Evolutionary conservation across 768 basidiomycete species (phyloP), one percentile per base, ranked within the genome.

Genomic region (Paxillus ammoniavirescens): DNA sequence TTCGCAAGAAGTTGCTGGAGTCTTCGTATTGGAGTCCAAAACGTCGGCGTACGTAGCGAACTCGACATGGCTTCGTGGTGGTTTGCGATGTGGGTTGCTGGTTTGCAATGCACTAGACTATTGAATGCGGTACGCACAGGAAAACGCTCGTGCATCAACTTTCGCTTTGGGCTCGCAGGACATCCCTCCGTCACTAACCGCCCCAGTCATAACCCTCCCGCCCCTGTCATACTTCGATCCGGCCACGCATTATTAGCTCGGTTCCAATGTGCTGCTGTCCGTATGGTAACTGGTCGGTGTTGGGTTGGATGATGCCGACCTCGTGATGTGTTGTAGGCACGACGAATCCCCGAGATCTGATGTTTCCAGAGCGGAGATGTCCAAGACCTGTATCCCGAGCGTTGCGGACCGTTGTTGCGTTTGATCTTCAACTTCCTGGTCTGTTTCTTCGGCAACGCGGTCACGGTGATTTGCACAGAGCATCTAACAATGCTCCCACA

Each of bases 41-140:
- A 75, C 74, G 78, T 71, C 70, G 74, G 70, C 67, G 69, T 59
- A 70, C 79, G 77, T 79, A 75, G 73, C 74, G 66, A 80, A 79
- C 78, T 63, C 65, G 65, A 63, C 77, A 75, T 82, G 82, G 82
- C 80, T 77, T 73, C 73, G 70, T 41, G 69, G 65, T 64, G 65
- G 60, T 33, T 63, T 61, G 71, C 59, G 50, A 53, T 15, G 48
- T 58, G 66, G 67, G 65, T 47, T 6, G 50, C 17, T 57, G 55
- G 56, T 21, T 41, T 53, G 66, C 58, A 60, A 50, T 44, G 58
- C 49, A 53, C 23, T 49, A 59, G 64, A 51, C 41, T 52, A 57
- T 57, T 38, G 68, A 68, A 62, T 64, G 64, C 4, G 59, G 68
- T 52, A 68, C 72, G 64, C 49, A 76, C 75, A 70, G 67, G 71